Conservation (phyloP, 140 eudicot species). For the Eryngium alpinum region DNA sequence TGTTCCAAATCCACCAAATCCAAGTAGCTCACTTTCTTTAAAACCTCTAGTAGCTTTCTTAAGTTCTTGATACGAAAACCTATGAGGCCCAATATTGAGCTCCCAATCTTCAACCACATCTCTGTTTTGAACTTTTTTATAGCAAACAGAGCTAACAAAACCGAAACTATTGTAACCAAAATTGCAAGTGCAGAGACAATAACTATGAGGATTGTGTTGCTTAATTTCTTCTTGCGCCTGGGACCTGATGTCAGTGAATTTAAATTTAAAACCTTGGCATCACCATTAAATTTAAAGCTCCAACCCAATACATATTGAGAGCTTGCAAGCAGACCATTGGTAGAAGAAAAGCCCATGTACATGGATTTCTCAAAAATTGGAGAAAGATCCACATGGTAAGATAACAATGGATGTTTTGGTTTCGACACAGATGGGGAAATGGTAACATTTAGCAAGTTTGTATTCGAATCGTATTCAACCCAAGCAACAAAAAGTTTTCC, state of each 20-base stretch:
- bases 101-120: constrained; percentile 68
- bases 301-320: constrained; percentile 49
- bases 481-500: constrained; percentile 10
- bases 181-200: constrained; percentile 1
- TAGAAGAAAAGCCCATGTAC: constrained; percentile 10
- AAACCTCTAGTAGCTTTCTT: constrained; percentile 64
- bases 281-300: constrained; percentile 38
- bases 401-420: constrained; percentile 2
- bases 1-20: constrained; percentile 74
- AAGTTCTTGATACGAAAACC: constrained; percentile 53
- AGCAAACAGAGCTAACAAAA: not conserved
- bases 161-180: not conserved
- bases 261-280: not conserved
- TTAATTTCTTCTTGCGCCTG: constrained; percentile 1
- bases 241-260: constrained; percentile 10
- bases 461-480: constrained; percentile 8
- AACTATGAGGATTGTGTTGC: not conserved
- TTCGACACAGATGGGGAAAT: constrained; percentile 5
- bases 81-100: constrained; percentile 51
- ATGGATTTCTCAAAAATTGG: constrained; percentile 8
- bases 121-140: constrained; percentile 32
- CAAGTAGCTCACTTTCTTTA: constrained; percentile 49
- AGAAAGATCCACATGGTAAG: constrained; percentile 6
- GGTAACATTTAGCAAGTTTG: constrained; percentile 8
- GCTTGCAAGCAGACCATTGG: constrained; percentile 10